These are phyloP conservation scores for Hura crepitans DNA, from an alignment of 441 rosid species.

Conservation along the genomic window DNA sequence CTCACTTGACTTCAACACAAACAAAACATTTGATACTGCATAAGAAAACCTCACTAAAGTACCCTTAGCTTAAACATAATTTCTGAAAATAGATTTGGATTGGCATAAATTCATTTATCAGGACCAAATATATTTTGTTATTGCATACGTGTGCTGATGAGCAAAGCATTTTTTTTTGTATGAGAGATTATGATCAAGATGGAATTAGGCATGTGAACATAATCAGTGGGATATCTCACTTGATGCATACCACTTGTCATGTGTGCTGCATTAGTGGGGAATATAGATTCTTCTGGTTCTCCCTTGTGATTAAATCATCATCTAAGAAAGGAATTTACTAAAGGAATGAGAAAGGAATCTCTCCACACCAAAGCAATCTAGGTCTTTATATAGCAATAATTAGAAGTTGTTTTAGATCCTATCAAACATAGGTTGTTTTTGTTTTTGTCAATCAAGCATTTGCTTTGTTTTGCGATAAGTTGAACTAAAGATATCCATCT, in stretches of 20 bases:
- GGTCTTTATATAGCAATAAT: slow-evolving; percentile 10
- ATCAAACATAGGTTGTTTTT: neutral
- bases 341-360: slow-evolving; percentile 29
- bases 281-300: slow-evolving; percentile 16
- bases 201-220: neutral
- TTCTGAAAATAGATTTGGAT: neutral
- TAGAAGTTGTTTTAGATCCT: slow-evolving; percentile 7
- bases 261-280: slow-evolving; percentile 2
- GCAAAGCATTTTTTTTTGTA: neutral
- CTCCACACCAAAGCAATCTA: slow-evolving; percentile 10
- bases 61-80: neutral
- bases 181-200: neutral
- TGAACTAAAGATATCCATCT: neutral
- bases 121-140: neutral
- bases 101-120: neutral
- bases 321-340: slow-evolving; percentile 8
- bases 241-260: neutral
- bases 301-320: neutral
- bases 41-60: neutral
- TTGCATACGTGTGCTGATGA: neutral
- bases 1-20: slow-evolving; percentile 20
- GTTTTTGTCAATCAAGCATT: neutral
- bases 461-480: slow-evolving; percentile 6
- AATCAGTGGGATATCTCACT: slow-evolving; percentile 6
- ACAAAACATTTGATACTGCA: slow-evolving; percentile 20